phyloP scores from a whole-genome alignment of 352 stramenopile genomes.

The Thalassiosira gravida region DNA sequence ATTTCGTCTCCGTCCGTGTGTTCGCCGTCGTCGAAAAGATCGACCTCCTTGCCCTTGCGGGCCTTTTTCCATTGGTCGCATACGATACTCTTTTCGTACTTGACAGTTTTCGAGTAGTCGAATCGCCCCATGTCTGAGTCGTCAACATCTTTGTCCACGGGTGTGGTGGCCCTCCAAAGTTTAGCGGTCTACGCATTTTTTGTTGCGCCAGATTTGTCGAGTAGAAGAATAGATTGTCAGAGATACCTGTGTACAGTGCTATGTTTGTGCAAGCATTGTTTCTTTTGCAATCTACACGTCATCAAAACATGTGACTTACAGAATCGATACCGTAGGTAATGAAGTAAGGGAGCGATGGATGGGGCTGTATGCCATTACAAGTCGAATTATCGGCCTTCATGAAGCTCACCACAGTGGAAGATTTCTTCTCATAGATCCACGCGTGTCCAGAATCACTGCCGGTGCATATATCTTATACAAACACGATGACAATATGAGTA shows the following conservation, averaged over 20 bases:
- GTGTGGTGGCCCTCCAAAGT: conserved; percentile 77
- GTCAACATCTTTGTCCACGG: conserved; percentile 71
- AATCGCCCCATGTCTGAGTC: conserved; percentile 66
- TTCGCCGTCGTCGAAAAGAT: conserved; percentile 27
- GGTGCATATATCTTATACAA: conserved; percentile 78
- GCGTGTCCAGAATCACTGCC: conserved; percentile 65
- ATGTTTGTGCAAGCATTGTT: too few relatives aligned
- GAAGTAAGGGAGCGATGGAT: conserved; percentile 76
- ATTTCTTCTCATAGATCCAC: conserved; percentile 80
- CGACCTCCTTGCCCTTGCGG: conserved; percentile 25
- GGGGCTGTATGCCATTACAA: conserved; percentile 81
- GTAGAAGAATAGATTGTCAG: too few relatives aligned
- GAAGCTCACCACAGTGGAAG: conserved; percentile 68
- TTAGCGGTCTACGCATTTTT: too few relatives aligned
- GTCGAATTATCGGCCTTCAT: conserved; percentile 77
- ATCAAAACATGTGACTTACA: too few relatives aligned
- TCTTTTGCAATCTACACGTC: too few relatives aligned
- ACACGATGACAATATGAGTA: too few relatives aligned
- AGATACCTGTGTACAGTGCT: too few relatives aligned
- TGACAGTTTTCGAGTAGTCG: conserved; percentile 29
- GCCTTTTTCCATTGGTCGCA: conserved; percentile 60
- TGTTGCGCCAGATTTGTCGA: too few relatives aligned
- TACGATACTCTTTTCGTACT: conserved; percentile 67
- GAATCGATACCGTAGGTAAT: conserved; percentile 85
- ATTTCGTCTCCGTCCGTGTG: conserved; percentile 5